Evolutionary conservation across 2,329 filamentous ascomycete genomes (phyloP).

Genomic region (Colletotrichum lupini): DNA sequence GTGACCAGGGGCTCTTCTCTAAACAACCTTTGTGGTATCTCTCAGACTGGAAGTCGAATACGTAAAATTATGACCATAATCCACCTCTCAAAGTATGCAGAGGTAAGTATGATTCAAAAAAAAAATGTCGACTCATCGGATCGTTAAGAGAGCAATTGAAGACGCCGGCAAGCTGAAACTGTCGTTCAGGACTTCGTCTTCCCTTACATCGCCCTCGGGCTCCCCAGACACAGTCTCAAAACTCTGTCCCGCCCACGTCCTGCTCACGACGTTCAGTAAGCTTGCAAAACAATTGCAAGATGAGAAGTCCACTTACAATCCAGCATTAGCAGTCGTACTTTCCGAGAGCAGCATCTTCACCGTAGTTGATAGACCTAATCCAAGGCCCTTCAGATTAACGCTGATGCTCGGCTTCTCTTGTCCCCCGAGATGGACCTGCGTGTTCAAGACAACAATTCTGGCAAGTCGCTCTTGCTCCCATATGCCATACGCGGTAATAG

Average conservation of each 20-base stretch:
- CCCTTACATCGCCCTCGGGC: neutral
- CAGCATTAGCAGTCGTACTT: neutral
- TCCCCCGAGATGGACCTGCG: neutral
- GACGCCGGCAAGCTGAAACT: neutral
- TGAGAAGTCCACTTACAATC: neutral
- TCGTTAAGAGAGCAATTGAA: neutral
- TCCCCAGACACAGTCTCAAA: neutral
- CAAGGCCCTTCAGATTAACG: neutral
- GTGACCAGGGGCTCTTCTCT: no score
- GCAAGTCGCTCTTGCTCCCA: neutral
- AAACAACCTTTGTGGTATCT: no score
- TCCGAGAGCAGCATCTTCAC: neutral
- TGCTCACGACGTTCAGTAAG: neutral
- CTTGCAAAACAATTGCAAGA: neutral
- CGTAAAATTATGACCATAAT: no score
- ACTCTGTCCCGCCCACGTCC: neutral
- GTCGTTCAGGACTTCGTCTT: neutral
- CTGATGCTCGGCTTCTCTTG: conserved; percentile 1
- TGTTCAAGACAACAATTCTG: neutral
- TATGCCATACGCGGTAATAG: conserved; percentile 1
- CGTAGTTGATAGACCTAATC: neutral
- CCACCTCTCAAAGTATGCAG: no score
- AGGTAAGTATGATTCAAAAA: no score
- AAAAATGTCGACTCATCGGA: neutral
- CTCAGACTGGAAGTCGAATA: no score